Percentiles rank a stretch among this genome's conserved stretches.
phyloP scores from a whole-genome alignment of 768 basidiomycete genomes.

The Agrocybe chaxingu region DNA sequence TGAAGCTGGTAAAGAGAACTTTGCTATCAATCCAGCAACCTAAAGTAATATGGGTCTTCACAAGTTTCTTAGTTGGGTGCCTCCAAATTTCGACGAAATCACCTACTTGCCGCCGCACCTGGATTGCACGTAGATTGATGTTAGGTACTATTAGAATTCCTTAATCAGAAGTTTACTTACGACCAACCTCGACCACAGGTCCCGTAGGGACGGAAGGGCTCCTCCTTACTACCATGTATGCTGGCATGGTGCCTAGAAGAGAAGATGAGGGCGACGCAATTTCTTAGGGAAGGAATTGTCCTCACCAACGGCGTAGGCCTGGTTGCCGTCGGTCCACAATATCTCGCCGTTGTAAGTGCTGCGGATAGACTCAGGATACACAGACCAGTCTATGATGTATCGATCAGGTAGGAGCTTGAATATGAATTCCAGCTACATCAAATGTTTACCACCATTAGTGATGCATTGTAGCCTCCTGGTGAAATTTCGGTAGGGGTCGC shows the following conservation, averaged over 20 bases:
- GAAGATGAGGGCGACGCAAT: neutral
- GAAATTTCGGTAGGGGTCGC: no score
- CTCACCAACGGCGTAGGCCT: neutral
- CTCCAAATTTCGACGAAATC: no score
- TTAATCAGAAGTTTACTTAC: neutral
- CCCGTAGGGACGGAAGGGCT: neutral
- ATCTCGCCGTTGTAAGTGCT: neutral
- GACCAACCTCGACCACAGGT: neutral
- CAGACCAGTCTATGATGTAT: neutral
- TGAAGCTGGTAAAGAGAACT: no score
- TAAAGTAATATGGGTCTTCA: no score
- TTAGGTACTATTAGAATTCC: no score
- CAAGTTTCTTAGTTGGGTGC: no score
- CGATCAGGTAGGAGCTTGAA: neutral
- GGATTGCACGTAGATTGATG: no score
- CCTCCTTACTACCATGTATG: constrained; percentile 1
- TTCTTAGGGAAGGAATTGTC: neutral
- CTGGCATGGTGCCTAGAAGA: neutral
- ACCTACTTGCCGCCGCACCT: no score
- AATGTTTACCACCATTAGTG: no score
- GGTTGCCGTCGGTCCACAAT: neutral
- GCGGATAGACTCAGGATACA: neutral
- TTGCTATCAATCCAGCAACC: no score
- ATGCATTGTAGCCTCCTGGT: no score
- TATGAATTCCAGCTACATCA: no score